These are phyloP conservation scores for Choricystis sp. DNA, from an alignment of 139 green algal genomes.

Conservation along the genomic window DNA sequence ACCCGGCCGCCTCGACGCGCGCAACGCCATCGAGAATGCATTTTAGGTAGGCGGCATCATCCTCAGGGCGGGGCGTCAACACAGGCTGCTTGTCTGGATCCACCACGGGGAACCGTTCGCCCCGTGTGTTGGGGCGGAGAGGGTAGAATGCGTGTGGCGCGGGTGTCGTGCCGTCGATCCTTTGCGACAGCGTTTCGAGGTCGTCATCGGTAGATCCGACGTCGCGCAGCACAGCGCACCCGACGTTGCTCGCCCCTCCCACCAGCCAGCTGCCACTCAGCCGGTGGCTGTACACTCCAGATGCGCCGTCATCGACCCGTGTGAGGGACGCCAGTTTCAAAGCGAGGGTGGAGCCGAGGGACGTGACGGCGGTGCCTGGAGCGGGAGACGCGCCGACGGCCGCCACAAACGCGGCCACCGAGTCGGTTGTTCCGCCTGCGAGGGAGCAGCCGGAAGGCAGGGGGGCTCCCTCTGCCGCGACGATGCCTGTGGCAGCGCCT, in stretches of 20 bases:
- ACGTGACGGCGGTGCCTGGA: slow-evolving; percentile 62
- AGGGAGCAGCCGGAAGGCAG: slow-evolving; percentile 29
- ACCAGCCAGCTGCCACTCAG: slow-evolving; percentile 77
- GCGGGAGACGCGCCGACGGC: slow-evolving; percentile 21
- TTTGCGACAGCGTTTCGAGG: slow-evolving; percentile 45
- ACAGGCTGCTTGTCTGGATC: slow-evolving; percentile 46
- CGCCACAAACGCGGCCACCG: slow-evolving; percentile 85
- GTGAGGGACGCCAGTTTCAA: slow-evolving; percentile 75
- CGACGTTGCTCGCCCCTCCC: slow-evolving; percentile 80
- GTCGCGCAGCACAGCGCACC: slow-evolving; percentile 64
- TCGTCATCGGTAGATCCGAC: slow-evolving; percentile 60
- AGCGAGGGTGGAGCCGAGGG: slow-evolving; percentile 75
- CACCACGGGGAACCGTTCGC: slow-evolving; percentile 79
- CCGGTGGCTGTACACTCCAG: slow-evolving; percentile 88
- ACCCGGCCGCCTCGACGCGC: slow-evolving; percentile 54
- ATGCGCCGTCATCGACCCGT: slow-evolving; percentile 65
- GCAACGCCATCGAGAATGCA: slow-evolving; percentile 74
- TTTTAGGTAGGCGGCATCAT: slow-evolving; percentile 58
- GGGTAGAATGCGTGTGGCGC: slow-evolving; percentile 78
- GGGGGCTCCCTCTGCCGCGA: slow-evolving; percentile 28
- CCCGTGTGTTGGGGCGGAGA: slow-evolving; percentile 24
- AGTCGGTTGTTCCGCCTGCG: slow-evolving; percentile 50
- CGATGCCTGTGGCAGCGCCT: slow-evolving; percentile 28
- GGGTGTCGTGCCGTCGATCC: slow-evolving; percentile 24
- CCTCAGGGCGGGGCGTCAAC: slow-evolving; percentile 42